Conservation (phyloP, 495 filamentous ascomycete genomes). For the Pyronema domesticum region DNA sequence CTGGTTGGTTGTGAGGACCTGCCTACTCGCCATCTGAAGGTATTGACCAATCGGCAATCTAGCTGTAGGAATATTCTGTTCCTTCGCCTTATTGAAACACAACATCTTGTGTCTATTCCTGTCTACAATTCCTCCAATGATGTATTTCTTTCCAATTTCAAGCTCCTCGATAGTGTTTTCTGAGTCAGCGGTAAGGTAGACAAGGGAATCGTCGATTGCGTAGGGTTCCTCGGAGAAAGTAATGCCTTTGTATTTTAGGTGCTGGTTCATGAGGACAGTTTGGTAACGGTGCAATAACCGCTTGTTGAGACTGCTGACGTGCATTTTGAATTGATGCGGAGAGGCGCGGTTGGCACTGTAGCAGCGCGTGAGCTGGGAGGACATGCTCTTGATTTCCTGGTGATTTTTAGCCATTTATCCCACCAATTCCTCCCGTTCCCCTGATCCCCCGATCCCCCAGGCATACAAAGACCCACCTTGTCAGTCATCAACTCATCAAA, state of each 20-base stretch:
- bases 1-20: slow-evolving; percentile 80
- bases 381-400: slow-evolving; percentile 58
- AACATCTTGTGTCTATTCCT: slow-evolving; percentile 68
- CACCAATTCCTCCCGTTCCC: not conserved
- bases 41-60: slow-evolving; percentile 85
- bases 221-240: slow-evolving; percentile 40
- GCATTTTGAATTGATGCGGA: slow-evolving; percentile 46
- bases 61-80: slow-evolving; percentile 62
- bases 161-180: slow-evolving; percentile 60
- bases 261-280: slow-evolving; percentile 43
- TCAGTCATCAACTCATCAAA: slow-evolving; percentile 80
- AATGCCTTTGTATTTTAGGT: slow-evolving; percentile 65
- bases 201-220: slow-evolving; percentile 27
- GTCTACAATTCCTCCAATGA: slow-evolving; percentile 88
- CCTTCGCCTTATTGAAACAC: slow-evolving; percentile 66
- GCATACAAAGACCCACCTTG: slow-evolving; percentile 24
- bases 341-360: slow-evolving; percentile 72
- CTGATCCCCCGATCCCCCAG: not conserved
- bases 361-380: slow-evolving; percentile 60
- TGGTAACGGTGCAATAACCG: slow-evolving; percentile 63
- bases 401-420: not conserved
- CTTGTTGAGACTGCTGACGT: slow-evolving; percentile 58
- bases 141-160: slow-evolving; percentile 71
- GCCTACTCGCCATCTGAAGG: slow-evolving; percentile 68
- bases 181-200: slow-evolving; percentile 82